Conservation (phyloP, 805 yeast species). For the Kazachstania kunashirensis region DNA sequence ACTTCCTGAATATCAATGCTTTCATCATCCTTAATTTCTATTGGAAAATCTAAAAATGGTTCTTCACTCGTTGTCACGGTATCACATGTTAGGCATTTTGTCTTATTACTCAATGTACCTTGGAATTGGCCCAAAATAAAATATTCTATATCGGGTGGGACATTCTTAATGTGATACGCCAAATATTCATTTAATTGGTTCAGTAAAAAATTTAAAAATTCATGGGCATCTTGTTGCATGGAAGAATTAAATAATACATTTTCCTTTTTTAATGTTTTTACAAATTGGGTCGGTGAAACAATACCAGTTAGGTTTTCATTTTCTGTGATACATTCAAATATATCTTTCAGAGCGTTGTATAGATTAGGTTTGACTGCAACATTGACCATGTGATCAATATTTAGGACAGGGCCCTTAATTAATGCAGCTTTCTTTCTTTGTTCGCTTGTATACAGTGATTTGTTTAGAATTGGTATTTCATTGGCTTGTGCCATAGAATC, state of each 20-base stretch:
- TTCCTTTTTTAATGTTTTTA: constrained; percentile 67
- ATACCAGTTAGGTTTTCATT: constrained; percentile 63
- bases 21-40: constrained; percentile 70
- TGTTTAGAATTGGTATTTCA: background rate
- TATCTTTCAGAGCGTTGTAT: constrained; percentile 66
- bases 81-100: constrained; percentile 85
- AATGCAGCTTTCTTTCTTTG: constrained; percentile 71
- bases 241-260: constrained; percentile 78
- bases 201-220: constrained; percentile 77
- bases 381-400: constrained; percentile 54
- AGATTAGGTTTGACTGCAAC: constrained; percentile 35
- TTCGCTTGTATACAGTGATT: constrained; percentile 40
- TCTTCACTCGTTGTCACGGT: constrained; percentile 74
- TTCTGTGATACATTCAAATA: constrained; percentile 77
- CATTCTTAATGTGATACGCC: background rate
- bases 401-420: constrained; percentile 71
- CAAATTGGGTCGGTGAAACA: constrained; percentile 68
- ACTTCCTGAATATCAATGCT: constrained; percentile 55
- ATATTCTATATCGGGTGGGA: constrained; percentile 22
- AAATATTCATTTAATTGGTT: constrained; percentile 54
- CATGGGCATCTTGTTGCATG: constrained; percentile 99
- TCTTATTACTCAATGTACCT: constrained; percentile 77
- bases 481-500: background rate
- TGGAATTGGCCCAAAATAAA: constrained; percentile 68
- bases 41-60: constrained; percentile 73